Percentiles rank a stretch among this genome's conserved stretches.
These are phyloP conservation scores for Fusarium papillatum DNA, from an alignment of 2,329 filamentous ascomycete genomes.

Conservation along the genomic window DNA sequence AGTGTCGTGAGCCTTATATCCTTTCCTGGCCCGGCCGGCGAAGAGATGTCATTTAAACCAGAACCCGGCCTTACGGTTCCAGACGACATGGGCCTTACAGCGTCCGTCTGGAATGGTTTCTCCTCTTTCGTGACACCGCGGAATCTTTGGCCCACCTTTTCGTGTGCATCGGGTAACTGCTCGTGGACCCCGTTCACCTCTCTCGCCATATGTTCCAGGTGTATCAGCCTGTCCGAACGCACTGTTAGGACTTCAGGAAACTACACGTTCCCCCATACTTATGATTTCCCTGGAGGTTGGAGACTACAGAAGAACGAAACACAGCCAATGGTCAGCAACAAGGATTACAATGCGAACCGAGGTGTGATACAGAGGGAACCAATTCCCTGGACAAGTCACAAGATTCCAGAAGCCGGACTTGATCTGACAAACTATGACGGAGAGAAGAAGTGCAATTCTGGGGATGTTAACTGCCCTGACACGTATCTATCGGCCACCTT, in stretches of 20 bases:
- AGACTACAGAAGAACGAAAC: no score
- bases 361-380: background rate
- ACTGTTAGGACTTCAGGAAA: no score
- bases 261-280: no score
- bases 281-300: no score
- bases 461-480: background rate
- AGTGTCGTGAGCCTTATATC: no score
- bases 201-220: conserved; percentile 9
- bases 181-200: conserved; percentile 15
- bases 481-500: conserved; percentile 5
- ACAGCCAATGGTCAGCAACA: conserved; percentile 1
- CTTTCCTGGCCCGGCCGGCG: no score
- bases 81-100: conserved; percentile 1
- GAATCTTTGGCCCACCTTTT: conserved; percentile 3
- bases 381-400: background rate
- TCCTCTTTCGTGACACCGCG: background rate
- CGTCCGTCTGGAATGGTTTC: conserved; percentile 16
- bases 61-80: no score
- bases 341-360: background rate
- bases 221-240: background rate
- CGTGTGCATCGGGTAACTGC: conserved; percentile 24
- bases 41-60: no score
- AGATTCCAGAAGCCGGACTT: background rate
- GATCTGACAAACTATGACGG: conserved; percentile 6
- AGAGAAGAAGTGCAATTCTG: accelerated